Evolutionary conservation across 1,284 basidiomycete genomes (phyloP).

Genomic region (Coniferiporia weirii): DNA sequence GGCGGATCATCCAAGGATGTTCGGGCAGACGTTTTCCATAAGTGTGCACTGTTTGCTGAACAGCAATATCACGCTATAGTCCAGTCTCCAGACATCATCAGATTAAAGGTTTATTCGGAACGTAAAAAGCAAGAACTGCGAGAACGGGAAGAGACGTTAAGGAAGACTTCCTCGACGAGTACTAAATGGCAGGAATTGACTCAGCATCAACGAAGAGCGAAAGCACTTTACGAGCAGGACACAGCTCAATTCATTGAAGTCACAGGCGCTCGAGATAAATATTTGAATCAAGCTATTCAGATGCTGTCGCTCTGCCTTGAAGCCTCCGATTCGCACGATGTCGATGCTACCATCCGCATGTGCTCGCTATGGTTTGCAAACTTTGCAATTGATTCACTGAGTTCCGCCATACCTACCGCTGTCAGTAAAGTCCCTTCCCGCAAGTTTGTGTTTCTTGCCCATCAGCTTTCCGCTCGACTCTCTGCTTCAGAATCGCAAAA

Average conservation of each 20-base stretch:
- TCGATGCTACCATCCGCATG: conserved; percentile 74
- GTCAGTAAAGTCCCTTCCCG: conserved; percentile 72
- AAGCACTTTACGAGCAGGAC: conserved; percentile 49
- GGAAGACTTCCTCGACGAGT: conserved; percentile 26
- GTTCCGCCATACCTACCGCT: conserved; percentile 44
- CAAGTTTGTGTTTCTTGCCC: conserved; percentile 87
- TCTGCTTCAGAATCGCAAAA: conserved; percentile 36
- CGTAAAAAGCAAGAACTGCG: conserved; percentile 64
- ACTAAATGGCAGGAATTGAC: conserved; percentile 24
- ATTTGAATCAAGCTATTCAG: conserved; percentile 70
- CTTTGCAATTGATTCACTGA: conserved; percentile 55
- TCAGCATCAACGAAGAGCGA: conserved; percentile 34
- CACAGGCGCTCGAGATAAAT: conserved; percentile 52
- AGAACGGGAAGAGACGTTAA: conserved; percentile 40
- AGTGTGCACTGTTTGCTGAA: conserved; percentile 88
- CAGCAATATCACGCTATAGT: conserved; percentile 71
- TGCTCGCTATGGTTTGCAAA: conserved; percentile 92
- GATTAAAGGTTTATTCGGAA: conserved; percentile 70
- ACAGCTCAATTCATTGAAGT: conserved; percentile 56
- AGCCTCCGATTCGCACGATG: conserved; percentile 69
- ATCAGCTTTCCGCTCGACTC: conserved; percentile 88
- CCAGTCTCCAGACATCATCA: conserved; percentile 67
- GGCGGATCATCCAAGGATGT: conserved; percentile 23
- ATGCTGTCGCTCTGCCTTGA: conserved; percentile 81
- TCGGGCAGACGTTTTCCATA: conserved; percentile 68